These are phyloP conservation scores for Phaeolepiota aurea DNA, from an alignment of 768 basidiomycete genomes.

Conservation along the genomic window DNA sequence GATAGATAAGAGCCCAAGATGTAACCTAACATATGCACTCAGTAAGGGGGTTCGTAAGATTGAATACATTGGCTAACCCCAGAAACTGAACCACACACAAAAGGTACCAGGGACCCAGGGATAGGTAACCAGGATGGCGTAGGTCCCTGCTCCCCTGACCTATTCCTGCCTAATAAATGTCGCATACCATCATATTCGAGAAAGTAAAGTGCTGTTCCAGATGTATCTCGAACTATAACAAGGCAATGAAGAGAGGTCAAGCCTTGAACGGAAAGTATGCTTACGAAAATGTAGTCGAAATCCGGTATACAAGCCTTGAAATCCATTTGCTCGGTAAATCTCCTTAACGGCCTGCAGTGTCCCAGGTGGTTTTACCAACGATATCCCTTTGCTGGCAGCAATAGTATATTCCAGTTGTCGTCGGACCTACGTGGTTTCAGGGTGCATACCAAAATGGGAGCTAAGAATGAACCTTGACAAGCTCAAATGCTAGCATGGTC, in stretches of 20 bases:
- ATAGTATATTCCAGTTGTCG: constrained; percentile 90
- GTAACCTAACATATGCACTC: constrained; percentile 38
- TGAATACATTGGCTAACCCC: constrained; percentile 45
- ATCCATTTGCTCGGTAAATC: constrained; percentile 58
- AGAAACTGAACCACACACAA: constrained; percentile 84
- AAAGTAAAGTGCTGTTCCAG: constrained; percentile 88
- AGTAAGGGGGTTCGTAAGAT: constrained; percentile 23
- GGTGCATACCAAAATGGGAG: constrained; percentile 3
- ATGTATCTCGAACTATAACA: constrained; percentile 71
- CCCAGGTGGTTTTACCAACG: constrained; percentile 67
- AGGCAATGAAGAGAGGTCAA: constrained; percentile 3
- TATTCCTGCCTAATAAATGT: constrained; percentile 70
- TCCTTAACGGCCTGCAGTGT: constrained; percentile 75
- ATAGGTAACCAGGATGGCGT: constrained; percentile 86
- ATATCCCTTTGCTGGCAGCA: constrained; percentile 67
- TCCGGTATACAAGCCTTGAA: constrained; percentile 71
- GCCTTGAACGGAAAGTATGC: constrained; percentile 12
- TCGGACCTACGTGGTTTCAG: constrained; percentile 50
- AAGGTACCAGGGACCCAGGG: constrained; percentile 72
- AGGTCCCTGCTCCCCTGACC: constrained; percentile 72
- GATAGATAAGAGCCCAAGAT: constrained; percentile 89
- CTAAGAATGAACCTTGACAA: constrained; percentile 66
- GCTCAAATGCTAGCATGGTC: constrained; percentile 64
- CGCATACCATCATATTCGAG: constrained; percentile 91
- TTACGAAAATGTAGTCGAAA: constrained; percentile 80